These are phyloP conservation scores for Pseudotulostoma volvatum DNA, from an alignment of 495 filamentous ascomycete genomes.

Conservation along the genomic window DNA sequence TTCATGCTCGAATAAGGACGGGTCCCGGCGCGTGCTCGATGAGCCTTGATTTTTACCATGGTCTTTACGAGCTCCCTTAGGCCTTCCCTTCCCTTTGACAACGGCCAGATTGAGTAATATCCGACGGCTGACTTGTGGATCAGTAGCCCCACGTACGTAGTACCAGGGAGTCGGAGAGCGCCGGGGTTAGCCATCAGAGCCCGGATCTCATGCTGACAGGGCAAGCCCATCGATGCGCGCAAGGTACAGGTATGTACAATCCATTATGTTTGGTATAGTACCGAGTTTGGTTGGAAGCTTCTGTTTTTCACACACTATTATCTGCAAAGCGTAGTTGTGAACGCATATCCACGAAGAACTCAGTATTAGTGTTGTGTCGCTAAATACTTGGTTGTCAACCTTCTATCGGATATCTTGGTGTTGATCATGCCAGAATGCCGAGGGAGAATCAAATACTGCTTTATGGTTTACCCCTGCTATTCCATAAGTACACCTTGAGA, in stretches of 20 bases:
- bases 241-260: no score
- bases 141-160: background rate
- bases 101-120: background rate
- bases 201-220: background rate
- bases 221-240: background rate
- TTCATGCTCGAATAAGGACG: background rate
- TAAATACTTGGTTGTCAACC: no score
- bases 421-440: no score
- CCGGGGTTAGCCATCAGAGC: background rate
- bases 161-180: background rate
- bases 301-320: background rate
- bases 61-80: background rate
- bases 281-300: background rate
- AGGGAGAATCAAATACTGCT: no score
- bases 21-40: background rate
- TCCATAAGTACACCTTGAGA: no score
- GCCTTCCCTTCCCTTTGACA: background rate
- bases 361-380: no score
- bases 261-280: background rate
- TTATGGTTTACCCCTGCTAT: no score
- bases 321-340: background rate
- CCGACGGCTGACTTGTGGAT: background rate
- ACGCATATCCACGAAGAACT: background rate
- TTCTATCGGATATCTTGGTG: no score
- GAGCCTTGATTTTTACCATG: background rate